Evolutionary conservation across 768 basidiomycete species (phyloP), one percentile per base, ranked within the genome.

Genomic region (Rossbeevera mucosa): DNA sequence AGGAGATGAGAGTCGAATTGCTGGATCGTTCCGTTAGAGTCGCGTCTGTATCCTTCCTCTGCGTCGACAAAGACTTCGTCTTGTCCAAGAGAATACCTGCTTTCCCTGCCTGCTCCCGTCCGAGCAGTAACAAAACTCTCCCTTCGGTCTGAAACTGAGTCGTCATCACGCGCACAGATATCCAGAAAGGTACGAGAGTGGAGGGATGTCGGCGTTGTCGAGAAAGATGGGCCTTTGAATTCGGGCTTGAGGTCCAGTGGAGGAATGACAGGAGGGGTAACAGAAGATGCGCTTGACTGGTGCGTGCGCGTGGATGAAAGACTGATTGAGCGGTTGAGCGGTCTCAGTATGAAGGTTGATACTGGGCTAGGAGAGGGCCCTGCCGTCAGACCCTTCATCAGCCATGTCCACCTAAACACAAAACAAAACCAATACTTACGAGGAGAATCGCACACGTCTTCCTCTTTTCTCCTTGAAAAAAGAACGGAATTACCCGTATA

Each of bases 251-350:
- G 66, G 61, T 86, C 82, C 29, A 86, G 67, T 4, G 83, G 80
- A 4, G 82, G 80, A 36, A 87, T 80, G 18, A 67, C 69, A 1
- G 83, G 81, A 4, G 70, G 73, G 20, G 72, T 60, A 53, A 66
- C 61, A 55, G 64, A 57, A 14, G 74, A 77, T 13, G 60, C 60
- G 13, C 70, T 69, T 4, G 81, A 80, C 30, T 73, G 66, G 51
- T 83, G 78, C 1, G 80, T 83, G 41, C 76, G 76, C 14, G 82
- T 82, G 2, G 85, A 87, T 1, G 77, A 79, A 52, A 85, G 76
- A 22, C 83, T 85, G 40, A 78, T 71, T 5, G 86, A 82, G 29
- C 86, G 74, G 60, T 86, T 88, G 51, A 87, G 67, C 12, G 80
- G 81, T 2, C 86, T 79, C 6, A 78, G 74, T 42, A 88, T 72